These are phyloP conservation scores for Linderina pennispora DNA, from an alignment of 192 early-diverging fungal genomes.

Conservation along the genomic window DNA sequence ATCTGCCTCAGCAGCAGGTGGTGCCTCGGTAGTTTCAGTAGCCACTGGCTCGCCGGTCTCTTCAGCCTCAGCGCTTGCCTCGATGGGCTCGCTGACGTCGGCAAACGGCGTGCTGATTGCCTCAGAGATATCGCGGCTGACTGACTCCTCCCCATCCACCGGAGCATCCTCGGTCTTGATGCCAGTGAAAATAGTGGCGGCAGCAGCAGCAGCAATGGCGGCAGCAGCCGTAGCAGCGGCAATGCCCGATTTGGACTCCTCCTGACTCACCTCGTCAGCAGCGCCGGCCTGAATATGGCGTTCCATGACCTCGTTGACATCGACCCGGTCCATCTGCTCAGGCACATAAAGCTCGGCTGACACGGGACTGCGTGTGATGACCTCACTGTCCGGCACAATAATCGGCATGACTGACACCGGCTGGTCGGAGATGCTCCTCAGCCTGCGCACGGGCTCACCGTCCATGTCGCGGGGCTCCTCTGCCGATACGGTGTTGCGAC, in stretches of 20 bases:
- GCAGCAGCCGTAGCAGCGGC: too few relatives aligned
- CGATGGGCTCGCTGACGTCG: too few relatives aligned
- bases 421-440: slow-evolving; percentile 4
- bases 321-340: background rate
- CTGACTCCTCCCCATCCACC: too few relatives aligned
- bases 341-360: background rate
- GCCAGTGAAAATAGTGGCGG: background rate
- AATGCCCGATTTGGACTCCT: too few relatives aligned
- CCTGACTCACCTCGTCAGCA: background rate
- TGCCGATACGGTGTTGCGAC: slow-evolving; percentile 6
- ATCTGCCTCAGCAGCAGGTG: too few relatives aligned
- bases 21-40: too few relatives aligned
- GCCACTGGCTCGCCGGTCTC: too few relatives aligned
- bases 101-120: too few relatives aligned
- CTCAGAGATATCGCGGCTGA: too few relatives aligned
- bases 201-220: background rate
- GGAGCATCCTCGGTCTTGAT: too few relatives aligned
- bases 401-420: background rate
- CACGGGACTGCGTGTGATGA: background rate
- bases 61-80: too few relatives aligned
- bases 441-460: background rate
- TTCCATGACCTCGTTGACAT: background rate
- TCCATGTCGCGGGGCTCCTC: background rate
- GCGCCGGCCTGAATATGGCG: background rate
- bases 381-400: background rate